Evolutionary conservation across 768 basidiomycete genomes (phyloP).

Genomic region (Leucogyrophana mollusca): DNA sequence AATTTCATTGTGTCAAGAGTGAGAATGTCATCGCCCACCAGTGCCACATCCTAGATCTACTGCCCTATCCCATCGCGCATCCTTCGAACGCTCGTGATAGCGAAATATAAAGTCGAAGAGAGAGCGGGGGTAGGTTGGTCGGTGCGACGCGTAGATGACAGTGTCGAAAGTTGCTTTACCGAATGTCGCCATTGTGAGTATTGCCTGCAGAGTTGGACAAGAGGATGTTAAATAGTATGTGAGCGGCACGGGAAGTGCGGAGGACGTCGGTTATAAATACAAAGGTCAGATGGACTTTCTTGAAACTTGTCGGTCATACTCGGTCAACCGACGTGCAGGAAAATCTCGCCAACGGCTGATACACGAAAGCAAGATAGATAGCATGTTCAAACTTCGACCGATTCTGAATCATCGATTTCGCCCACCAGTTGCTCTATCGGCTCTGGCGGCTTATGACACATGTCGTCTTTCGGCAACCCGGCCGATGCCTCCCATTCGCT

Average conservation of each 20-base stretch:
- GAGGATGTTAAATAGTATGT: slow-evolving; percentile 1
- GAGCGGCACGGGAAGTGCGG: neutral
- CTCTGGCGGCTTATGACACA: no score
- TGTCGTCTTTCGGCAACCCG: no score
- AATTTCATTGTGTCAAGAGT: no score
- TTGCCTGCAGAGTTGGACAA: neutral
- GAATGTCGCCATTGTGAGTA: slow-evolving; percentile 66
- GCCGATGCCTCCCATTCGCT: no score
- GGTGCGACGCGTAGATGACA: slow-evolving; percentile 58
- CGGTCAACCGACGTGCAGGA: no score
- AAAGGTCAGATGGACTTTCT: slow-evolving; percentile 1
- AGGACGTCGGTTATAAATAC: neutral
- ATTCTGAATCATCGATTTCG: no score
- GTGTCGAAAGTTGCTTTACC: slow-evolving; percentile 70
- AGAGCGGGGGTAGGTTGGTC: slow-evolving; percentile 71
- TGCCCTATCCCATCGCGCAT: slow-evolving; percentile 49
- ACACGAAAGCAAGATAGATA: no score
- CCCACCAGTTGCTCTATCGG: no score
- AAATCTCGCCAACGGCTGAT: no score
- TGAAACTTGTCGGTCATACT: neutral
- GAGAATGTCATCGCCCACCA: slow-evolving; percentile 43
- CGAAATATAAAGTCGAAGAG: slow-evolving; percentile 63
- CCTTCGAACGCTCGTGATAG: slow-evolving; percentile 44
- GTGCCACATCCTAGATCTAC: slow-evolving; percentile 85
- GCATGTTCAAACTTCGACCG: no score